Evolutionary conservation across 139 green algal species (phyloP).

Genomic region (Chlorella sp.): DNA sequence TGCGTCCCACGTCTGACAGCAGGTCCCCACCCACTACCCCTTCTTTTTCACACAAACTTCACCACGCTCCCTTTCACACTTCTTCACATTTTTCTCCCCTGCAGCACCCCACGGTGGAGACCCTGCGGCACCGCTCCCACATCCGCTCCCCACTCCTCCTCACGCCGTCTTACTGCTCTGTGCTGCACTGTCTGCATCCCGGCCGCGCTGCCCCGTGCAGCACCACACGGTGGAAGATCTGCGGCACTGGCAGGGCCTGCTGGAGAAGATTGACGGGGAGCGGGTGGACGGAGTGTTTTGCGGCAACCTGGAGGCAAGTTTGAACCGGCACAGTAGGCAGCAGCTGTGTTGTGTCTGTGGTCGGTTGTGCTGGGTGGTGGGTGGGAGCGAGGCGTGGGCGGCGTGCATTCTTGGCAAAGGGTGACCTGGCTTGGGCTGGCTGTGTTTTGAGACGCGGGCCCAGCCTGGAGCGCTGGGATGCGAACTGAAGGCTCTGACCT

Average conservation of each 20-base stretch:
- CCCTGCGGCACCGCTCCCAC: no score
- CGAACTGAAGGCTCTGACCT: no score
- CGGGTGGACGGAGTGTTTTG: constrained; percentile 26
- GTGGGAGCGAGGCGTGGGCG: not conserved
- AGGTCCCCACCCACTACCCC: not conserved
- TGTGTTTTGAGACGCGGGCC: no score
- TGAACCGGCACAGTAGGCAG: not conserved
- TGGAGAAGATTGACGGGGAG: constrained; percentile 3
- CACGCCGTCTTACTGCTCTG: no score
- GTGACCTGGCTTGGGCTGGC: no score
- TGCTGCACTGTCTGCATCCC: no score
- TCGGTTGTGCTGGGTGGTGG: not conserved
- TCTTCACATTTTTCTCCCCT: not conserved
- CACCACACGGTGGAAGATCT: constrained; percentile 10
- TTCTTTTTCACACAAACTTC: no score
- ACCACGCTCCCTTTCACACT: no score
- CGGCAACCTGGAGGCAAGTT: constrained; percentile 4
- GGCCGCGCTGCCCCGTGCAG: not conserved
- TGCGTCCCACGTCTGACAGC: no score
- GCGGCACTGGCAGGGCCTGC: constrained; percentile 18
- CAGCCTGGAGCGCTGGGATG: no score
- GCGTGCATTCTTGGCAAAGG: no score
- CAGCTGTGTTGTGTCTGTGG: not conserved
- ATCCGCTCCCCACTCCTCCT: not conserved
- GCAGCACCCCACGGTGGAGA: no score